A percentile compares a stretch with the other conserved stretches of the same genome.
Evolutionary conservation across 768 basidiomycete genomes (phyloP).

Genomic region (Amanita muscaria): DNA sequence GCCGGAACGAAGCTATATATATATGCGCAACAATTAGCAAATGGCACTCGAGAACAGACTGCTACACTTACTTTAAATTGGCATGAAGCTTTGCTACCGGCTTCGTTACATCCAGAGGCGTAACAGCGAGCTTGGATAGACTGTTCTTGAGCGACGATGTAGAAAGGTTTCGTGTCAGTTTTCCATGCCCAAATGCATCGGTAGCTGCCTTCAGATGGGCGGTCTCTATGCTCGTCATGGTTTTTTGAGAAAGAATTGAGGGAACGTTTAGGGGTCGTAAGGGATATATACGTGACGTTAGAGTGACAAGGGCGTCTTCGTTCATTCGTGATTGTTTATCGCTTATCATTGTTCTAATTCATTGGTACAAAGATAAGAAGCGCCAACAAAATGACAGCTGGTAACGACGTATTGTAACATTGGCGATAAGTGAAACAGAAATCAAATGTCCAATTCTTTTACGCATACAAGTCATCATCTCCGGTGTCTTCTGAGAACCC

Average conservation of each 20-base stretch:
- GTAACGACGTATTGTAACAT: constrained; percentile 4
- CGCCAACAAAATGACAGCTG: constrained; percentile 5
- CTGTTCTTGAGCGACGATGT: constrained; percentile 53
- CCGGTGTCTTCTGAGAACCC: constrained; percentile 79
- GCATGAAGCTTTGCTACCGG: constrained; percentile 60
- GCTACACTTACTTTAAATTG: constrained; percentile 66
- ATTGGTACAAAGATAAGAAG: constrained; percentile 6
- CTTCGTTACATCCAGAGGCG: constrained; percentile 37
- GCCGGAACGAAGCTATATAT: constrained; percentile 75
- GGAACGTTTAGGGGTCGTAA: too few relatives aligned
- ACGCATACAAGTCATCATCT: constrained; percentile 92
- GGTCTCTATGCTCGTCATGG: constrained; percentile 1
- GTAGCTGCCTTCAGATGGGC: neutral
- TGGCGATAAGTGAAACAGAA: constrained; percentile 4
- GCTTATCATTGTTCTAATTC: neutral
- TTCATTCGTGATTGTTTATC: neutral
- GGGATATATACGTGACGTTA: too few relatives aligned
- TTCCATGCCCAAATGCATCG: constrained; percentile 1
- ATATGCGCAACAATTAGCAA: neutral
- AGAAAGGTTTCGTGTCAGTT: constrained; percentile 35
- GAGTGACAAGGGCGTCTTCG: too few relatives aligned
- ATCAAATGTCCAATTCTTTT: constrained; percentile 12
- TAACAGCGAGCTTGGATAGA: constrained; percentile 50
- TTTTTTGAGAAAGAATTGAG: neutral
- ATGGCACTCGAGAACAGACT: neutral